Evolutionary conservation across 2,329 filamentous ascomycete species (phyloP).

Genomic region (Hymenoscyphus albidus): DNA sequence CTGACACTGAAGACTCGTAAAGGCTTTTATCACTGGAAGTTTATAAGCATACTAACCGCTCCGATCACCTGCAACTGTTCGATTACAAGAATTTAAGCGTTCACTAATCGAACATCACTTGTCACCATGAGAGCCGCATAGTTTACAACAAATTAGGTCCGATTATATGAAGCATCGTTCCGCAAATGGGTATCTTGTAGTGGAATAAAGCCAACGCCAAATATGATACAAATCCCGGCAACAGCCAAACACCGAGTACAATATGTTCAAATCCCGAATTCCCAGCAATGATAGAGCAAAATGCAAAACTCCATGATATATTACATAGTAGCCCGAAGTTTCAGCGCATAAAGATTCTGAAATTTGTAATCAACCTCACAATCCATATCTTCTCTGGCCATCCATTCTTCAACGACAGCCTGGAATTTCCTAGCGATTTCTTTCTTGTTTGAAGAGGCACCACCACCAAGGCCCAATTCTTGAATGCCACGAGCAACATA

Average conservation of each 20-base stretch:
- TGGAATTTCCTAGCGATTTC: slow-evolving; percentile 16
- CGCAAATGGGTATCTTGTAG: slow-evolving; percentile 30
- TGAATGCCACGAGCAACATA: slow-evolving; percentile 23
- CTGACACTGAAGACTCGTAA: background rate
- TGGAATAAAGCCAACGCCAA: slow-evolving; percentile 20
- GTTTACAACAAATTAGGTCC: background rate
- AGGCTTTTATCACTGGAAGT: background rate
- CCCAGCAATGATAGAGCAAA: slow-evolving; percentile 2
- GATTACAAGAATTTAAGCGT: background rate
- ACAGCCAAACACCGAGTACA: background rate
- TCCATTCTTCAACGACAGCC: slow-evolving; percentile 23
- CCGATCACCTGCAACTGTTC: background rate
- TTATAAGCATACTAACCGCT: background rate
- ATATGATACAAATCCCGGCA: slow-evolving; percentile 13
- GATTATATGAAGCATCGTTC: background rate
- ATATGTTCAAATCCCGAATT: background rate
- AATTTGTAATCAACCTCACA: slow-evolving; percentile 24
- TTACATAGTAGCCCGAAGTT: background rate
- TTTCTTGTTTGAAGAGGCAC: slow-evolving; percentile 7
- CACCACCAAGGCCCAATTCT: slow-evolving; percentile 21
- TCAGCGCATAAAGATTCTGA: slow-evolving; percentile 15
- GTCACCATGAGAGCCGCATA: background rate
- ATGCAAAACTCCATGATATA: slow-evolving; percentile 5
- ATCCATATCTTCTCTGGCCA: slow-evolving; percentile 8
- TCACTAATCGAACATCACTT: background rate